A percentile compares a stretch with the other conserved stretches of the same genome.
These are phyloP conservation scores for Phytophthora palmivora DNA, from an alignment of 352 stramenopile genomes.

Conservation along the genomic window DNA sequence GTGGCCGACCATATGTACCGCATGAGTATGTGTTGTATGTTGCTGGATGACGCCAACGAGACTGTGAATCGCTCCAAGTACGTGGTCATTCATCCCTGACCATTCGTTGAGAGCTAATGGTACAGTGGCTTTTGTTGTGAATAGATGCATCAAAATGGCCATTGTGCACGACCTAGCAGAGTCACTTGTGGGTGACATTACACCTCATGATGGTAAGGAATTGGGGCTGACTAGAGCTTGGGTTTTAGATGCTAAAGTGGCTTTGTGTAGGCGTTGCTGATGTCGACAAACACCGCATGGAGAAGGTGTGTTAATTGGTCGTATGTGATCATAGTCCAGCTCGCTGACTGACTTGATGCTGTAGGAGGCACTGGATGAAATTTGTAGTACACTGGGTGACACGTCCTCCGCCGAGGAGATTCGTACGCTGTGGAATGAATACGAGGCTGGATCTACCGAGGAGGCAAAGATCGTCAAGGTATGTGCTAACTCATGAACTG, in stretches of 20 bases:
- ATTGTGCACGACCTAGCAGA: slow-evolving; percentile 95
- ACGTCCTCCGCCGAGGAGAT: slow-evolving; percentile 67
- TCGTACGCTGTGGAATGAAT: slow-evolving; percentile 85
- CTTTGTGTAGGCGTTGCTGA: slow-evolving; percentile 75
- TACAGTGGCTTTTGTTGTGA: slow-evolving; percentile 5
- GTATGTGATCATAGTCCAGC: not conserved
- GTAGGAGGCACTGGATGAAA: slow-evolving; percentile 73
- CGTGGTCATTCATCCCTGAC: slow-evolving; percentile 23
- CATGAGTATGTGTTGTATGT: slow-evolving; percentile 92
- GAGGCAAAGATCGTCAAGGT: slow-evolving; percentile 92
- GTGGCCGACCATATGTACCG: slow-evolving; percentile 95
- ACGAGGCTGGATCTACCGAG: slow-evolving; percentile 81
- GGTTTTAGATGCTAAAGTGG: slow-evolving; percentile 5
- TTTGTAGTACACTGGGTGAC: slow-evolving; percentile 66
- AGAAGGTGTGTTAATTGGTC: slow-evolving; percentile 57
- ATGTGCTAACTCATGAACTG: not conserved
- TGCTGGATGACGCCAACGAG: slow-evolving; percentile 80
- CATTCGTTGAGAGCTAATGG: slow-evolving; percentile 17
- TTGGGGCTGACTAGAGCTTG: not conserved
- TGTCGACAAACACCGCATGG: slow-evolving; percentile 90
- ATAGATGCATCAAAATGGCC: slow-evolving; percentile 91
- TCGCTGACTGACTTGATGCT: not conserved
- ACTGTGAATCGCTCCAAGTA: slow-evolving; percentile 75
- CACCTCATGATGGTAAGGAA: slow-evolving; percentile 82
- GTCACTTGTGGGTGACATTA: slow-evolving; percentile 94